These are phyloP conservation scores for Castanospermum australe DNA, from an alignment of 306 rosid species.

Conservation along the genomic window DNA sequence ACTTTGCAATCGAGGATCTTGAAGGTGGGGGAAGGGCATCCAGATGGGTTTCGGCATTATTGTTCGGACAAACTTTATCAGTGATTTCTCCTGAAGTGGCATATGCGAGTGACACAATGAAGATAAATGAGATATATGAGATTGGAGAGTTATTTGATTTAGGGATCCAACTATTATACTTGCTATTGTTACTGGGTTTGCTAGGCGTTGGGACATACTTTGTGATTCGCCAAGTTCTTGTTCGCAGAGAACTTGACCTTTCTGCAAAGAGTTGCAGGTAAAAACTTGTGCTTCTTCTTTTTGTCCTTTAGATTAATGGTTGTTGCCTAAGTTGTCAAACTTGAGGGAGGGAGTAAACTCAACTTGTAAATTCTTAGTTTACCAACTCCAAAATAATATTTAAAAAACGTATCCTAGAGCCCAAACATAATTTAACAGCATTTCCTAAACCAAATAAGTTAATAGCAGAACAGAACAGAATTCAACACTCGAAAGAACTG, in stretches of 20 bases:
- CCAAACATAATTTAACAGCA: no score
- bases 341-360: no score
- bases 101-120: constrained; percentile 40
- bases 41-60: constrained; percentile 41
- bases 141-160: constrained; percentile 65
- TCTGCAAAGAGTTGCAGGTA: constrained; percentile 82
- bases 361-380: no score
- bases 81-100: constrained; percentile 49
- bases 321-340: no score
- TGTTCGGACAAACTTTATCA: constrained; percentile 48
- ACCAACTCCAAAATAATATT: no score
- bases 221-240: constrained; percentile 78
- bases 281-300: constrained; percentile 1
- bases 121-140: constrained; percentile 54
- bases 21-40: constrained; percentile 30
- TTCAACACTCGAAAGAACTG: no score
- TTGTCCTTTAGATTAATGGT: not conserved
- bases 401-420: no score
- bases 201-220: constrained; percentile 72
- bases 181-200: constrained; percentile 57
- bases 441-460: no score
- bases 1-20: constrained; percentile 21
- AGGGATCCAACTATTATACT: constrained; percentile 67
- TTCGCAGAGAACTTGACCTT: constrained; percentile 81
- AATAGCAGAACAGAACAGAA: no score